phyloP scores from a whole-genome alignment of 2,329 filamentous ascomycete species.

The Pseudofabraea citricarpa region DNA sequence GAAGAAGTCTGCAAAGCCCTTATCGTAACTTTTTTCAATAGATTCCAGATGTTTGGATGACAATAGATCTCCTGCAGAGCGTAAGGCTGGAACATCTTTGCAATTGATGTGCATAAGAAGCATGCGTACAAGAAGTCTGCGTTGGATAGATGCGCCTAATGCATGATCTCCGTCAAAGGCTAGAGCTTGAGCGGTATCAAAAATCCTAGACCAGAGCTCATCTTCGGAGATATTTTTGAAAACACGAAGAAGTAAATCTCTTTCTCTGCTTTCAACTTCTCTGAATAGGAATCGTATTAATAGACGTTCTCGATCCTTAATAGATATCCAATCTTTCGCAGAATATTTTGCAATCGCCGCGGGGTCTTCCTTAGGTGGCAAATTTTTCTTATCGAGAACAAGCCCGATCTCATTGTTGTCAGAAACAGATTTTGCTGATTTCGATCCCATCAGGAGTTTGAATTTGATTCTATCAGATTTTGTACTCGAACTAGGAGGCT shows the following conservation, averaged over 20 bases:
- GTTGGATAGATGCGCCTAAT: constrained; percentile 14
- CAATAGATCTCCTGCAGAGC: too few relatives aligned
- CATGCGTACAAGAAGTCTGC: background rate
- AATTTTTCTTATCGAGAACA: too few relatives aligned
- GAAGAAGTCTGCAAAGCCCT: constrained; percentile 10
- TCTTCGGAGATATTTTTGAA: constrained; percentile 9
- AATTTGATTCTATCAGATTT: too few relatives aligned
- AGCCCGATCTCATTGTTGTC: too few relatives aligned
- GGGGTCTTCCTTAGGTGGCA: background rate
- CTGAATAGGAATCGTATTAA: background rate
- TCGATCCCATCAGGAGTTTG: too few relatives aligned
- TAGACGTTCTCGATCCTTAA: background rate
- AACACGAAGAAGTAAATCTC: constrained; percentile 7
- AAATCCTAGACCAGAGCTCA: constrained; percentile 14
- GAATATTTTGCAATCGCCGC: background rate
- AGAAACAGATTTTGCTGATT: too few relatives aligned
- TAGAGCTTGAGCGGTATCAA: constrained; percentile 9
- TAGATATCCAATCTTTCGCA: background rate
- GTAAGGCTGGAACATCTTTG: too few relatives aligned
- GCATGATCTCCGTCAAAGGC: too few relatives aligned
- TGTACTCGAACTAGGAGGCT: too few relatives aligned
- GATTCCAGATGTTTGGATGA: too few relatives aligned
- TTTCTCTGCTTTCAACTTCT: background rate
- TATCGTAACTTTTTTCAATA: background rate
- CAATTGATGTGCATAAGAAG: background rate